Percentiles rank a stretch among this genome's conserved stretches.
phyloP scores from a whole-genome alignment of 106 monocot genomes.

The Amphibolis antarctica region DNA sequence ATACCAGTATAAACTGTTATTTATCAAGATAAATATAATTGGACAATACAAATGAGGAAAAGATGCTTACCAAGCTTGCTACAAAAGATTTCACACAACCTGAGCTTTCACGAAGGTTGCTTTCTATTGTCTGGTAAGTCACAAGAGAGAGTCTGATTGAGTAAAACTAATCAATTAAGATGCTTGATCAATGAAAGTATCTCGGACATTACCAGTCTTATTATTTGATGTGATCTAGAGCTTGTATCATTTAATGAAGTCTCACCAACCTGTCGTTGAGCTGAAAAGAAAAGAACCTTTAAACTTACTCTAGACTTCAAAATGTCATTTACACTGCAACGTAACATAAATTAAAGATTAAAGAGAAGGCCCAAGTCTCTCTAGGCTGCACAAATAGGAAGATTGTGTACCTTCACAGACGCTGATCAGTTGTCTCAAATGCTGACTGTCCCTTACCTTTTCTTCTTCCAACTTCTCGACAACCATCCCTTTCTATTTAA shows the following conservation, averaged over 20 bases:
- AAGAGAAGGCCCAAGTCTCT: no score
- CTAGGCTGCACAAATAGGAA: not conserved
- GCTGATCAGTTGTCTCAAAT: slow-evolving; percentile 66
- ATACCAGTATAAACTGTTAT: not conserved
- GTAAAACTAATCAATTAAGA: not conserved
- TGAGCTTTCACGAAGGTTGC: slow-evolving; percentile 60
- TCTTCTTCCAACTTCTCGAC: slow-evolving; percentile 92
- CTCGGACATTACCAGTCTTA: slow-evolving; percentile 59
- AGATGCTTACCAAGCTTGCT: slow-evolving; percentile 59
- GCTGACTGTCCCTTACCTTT: slow-evolving; percentile 62
- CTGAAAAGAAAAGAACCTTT: slow-evolving; percentile 24
- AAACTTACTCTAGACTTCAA: not conserved
- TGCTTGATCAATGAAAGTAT: not conserved
- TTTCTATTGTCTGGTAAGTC: slow-evolving; percentile 60
- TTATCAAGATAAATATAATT: not conserved
- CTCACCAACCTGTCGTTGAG: slow-evolving; percentile 92
- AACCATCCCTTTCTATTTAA: slow-evolving; percentile 78
- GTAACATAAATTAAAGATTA: not conserved
- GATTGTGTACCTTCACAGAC: slow-evolving; percentile 73
- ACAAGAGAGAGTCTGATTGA: not conserved
- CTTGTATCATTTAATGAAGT: slow-evolving; percentile 92
- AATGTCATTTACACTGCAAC: not conserved
- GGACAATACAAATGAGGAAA: not conserved
- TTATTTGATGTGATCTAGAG: slow-evolving; percentile 97
- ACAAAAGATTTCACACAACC: slow-evolving; percentile 90